Evolutionary conservation across 768 basidiomycete species (phyloP), one percentile per base, ranked within the genome.

Genomic region (Pleurotus cornucopiae): DNA sequence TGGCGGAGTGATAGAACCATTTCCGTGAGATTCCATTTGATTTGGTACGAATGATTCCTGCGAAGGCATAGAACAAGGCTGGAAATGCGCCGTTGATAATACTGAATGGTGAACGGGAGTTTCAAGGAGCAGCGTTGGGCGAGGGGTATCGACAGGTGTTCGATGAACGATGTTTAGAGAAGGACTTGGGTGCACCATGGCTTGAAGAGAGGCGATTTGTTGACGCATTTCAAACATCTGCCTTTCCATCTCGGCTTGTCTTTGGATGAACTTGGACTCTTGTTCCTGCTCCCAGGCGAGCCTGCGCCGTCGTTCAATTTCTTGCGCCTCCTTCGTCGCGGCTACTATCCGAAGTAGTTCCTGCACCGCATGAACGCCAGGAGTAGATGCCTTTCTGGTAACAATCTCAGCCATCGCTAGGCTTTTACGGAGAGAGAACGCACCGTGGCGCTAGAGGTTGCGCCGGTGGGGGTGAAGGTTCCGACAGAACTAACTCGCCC

Each of bases 231-330:
- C 78, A 2, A 73, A 60, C 60, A 89, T 73, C 47, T 76, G 76
- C 18, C 74, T 70, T 62, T 88, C 83, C 73, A 81, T 78, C 63
- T 86, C 82, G 23, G 77, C 79, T 57, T 86, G 80, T 46, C 74
- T 68, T 60, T 82, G 79, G 12, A 68, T 61, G 49, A 74, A 76
- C 62, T 77, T 85, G 7, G 77, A 77, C 69, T 89, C 89, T 58
- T 87, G 84, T 56, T 85, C 83, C 60, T 78, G 74, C 62, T 91
- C 89, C 88, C 89, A 90, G 38, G 73, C 79, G 6, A 77, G 54
- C 47, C 87, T 74, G 16, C 89, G 76, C 60, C 73, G 79, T 39
- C 74, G 71, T 60, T 90, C 89, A 14, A 71, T 74, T 49, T 86
- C 84, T 45, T 84, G 81, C 0, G 82, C 79, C 30, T 87, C 80